Base-by-base conservation (phyloP, 1,284 basidiomycete genomes). In the Irpex sp. region DNA sequence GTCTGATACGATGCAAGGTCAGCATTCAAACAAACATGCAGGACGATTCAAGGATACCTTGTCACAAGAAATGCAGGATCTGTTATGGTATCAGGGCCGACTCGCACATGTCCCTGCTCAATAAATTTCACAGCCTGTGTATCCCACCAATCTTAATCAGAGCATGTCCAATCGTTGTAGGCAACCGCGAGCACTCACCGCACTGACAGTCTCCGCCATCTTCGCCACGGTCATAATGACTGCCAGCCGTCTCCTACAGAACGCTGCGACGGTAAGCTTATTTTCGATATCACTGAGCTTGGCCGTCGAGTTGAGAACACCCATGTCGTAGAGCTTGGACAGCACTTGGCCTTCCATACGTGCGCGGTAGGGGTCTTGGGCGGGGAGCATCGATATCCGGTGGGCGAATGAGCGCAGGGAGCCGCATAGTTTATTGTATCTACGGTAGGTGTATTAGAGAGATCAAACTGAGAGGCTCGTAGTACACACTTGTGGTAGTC, bases 61-160 rank as follows among this genome's bases (percentile, higher is more conserved):
- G 96, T 97, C 66, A 99, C 95, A 63, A 99, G 84, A 78, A 92
- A 98, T 1, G 97, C 97, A 1, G 97, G 97, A 75, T 99, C 97
- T 0, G 93, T 97, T 71, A 99, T 89, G 0, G 94, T 93, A 70
- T 98, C 94, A 31, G 97, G 95, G 5, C 97, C 97, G 11, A 99
- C 95, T 37, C 97, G 89, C 67, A 99, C 89, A 76, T 99, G 97
- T 0, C 97, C 97, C 76, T 99, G 97, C 76, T 99, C 97, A 67
- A 99, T 93, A 73, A 97, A 98, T 72, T 93, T 94, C 55, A 93
- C 94, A 7, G 97, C 97, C 94, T 96, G 70, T 53, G 58, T 17
- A 9, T 4, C 1, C 43, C 19, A 55, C 4, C 58, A 36, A 49
- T 35, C 11, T 51, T 8, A 51, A 17, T 26, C 51, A 57, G 53